Evolutionary conservation across 192 early-diverging fungal genomes (phyloP), one percentile per base, ranked within the genome.

Genomic region (Spizellomyces punctatus): DNA sequence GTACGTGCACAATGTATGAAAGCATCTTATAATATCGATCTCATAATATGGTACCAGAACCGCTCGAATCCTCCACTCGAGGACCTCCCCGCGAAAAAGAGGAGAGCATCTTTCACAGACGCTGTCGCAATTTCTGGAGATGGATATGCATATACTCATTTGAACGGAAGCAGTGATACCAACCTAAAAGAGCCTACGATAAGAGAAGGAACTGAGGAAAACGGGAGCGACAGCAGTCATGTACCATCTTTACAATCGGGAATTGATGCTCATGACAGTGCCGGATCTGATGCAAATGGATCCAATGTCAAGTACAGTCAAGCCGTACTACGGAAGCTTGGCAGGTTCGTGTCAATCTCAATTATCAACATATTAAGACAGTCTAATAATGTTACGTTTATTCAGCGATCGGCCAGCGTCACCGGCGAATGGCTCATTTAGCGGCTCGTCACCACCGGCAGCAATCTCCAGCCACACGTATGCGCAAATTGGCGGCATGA

Each of bases 81-180:
- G 27, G 74, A 75, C 43, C 66, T 64, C 22, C 74, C 74, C 19
- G 58, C 74, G 17, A 75, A 75, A 56, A 75, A 75, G 63, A 66
- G 74, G 19, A 16, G 64, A 14, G 67, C 66, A 10, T 70, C 74
- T 10, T 14, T 63, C 43, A 64, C 62, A 2, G 71, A 72, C 43
- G 49, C 71, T 16, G 63, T 64, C 7, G 27, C 69, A 8, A 16
- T 68, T 7, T 36, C 27, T 36, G 27, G 27, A 36, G 27, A 36
- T 36, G 27, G 27, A 36, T 36, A 36, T 36, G 27, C 27, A 36
- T 36, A 36, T 36, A 36, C 27, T 36, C 27, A 3, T 36, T 36
- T 36, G 3, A 36, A 36, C 27, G 27, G 27, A 36, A 36, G 0
- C 3, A 36, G 27, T 36, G 27, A 36, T 3, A 36, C 27, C 27